Conservation (phyloP, 2,329 filamentous ascomycete species). For the Thermothelomyces thermophilus region DNA sequence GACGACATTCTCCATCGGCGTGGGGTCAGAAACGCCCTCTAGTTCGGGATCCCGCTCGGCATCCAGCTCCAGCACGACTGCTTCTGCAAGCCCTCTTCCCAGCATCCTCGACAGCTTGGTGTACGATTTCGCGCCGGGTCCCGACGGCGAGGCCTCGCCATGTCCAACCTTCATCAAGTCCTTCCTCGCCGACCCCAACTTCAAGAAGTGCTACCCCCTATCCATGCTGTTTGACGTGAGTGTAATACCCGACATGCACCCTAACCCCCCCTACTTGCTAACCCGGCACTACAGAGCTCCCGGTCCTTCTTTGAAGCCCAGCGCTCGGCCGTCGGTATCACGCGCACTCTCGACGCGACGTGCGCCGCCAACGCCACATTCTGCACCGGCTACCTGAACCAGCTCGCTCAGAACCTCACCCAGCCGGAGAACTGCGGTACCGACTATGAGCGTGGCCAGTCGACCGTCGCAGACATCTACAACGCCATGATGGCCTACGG, state of each 20-base stretch:
- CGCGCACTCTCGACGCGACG: conserved; percentile 69
- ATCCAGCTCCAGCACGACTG: conserved; percentile 27
- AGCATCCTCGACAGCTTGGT: conserved; percentile 61
- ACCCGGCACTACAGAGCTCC: conserved; percentile 56
- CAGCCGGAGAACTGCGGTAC: conserved; percentile 57
- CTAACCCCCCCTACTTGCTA: background rate
- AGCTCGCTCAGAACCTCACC: conserved; percentile 60
- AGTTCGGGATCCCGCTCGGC: conserved; percentile 24
- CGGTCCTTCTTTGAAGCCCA: conserved; percentile 75
- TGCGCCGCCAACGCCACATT: conserved; percentile 61
- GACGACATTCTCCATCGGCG: conserved; percentile 30
- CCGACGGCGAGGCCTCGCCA: conserved; percentile 36
- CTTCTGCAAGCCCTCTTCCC: conserved; percentile 43
- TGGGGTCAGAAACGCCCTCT: conserved; percentile 24
- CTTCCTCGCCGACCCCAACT: conserved; percentile 60
- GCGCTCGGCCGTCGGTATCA: conserved; percentile 64
- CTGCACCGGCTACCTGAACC: conserved; percentile 60
- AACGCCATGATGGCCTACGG: conserved; percentile 70
- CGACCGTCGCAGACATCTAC: conserved; percentile 67
- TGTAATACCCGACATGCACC: background rate
- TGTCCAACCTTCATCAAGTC: conserved; percentile 63
- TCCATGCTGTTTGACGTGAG: conserved; percentile 75
- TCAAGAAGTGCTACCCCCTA: conserved; percentile 71
- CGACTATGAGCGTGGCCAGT: conserved; percentile 63
- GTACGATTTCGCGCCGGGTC: conserved; percentile 50